These are phyloP conservation scores for Mucor indicus DNA, from an alignment of 371 early-diverging fungal genomes.

Conservation along the genomic window DNA sequence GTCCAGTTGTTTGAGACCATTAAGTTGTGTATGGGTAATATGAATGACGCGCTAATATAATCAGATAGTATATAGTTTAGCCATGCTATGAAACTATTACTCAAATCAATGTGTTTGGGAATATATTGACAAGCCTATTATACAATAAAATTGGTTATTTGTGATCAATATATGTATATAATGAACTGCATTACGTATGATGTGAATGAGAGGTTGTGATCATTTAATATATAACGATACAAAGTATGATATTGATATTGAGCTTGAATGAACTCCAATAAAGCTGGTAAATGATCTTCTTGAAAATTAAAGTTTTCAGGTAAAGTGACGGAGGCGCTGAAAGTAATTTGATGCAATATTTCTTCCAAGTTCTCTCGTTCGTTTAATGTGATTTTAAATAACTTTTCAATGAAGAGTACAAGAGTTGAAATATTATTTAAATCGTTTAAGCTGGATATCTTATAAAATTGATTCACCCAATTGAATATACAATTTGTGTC, in stretches of 20 bases:
- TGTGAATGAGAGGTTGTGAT: conserved; percentile 25
- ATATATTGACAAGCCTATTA: conserved; percentile 25
- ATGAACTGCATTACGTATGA: conserved; percentile 37
- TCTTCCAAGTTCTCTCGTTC: no score
- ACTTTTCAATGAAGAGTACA: no score
- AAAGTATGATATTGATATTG: conserved; percentile 27
- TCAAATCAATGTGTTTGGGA: conserved; percentile 31
- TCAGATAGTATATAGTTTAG: conserved; percentile 51
- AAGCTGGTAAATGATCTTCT: no score
- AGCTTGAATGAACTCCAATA: conserved; percentile 33
- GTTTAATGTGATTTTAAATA: no score
- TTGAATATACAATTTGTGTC: no score
- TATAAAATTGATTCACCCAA: no score
- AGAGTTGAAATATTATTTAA: no score
- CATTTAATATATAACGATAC: conserved; percentile 18
- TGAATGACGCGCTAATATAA: conserved; percentile 50
- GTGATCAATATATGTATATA: background rate
- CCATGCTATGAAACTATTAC: conserved; percentile 59
- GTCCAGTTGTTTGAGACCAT: conserved; percentile 76
- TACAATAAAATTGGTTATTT: no score
- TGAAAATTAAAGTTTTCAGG: no score
- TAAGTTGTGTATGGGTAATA: conserved; percentile 58
- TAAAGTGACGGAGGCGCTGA: no score
- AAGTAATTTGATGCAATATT: no score
- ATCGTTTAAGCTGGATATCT: no score